Evolutionary conservation across 805 yeast genomes (phyloP).

Genomic region (Jamesozyma jinghongensis): DNA sequence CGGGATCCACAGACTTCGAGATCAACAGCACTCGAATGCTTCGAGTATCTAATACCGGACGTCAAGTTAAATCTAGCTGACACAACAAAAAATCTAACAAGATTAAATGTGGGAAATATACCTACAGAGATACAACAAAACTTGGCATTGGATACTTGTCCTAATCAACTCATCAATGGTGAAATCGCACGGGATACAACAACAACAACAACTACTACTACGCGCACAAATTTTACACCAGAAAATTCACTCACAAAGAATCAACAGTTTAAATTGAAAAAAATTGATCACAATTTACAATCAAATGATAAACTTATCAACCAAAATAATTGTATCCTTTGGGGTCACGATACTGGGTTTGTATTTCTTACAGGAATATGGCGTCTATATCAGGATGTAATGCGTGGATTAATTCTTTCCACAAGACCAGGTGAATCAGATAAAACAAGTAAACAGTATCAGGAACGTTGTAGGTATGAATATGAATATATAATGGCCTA

Average conservation of each 20-base stretch:
- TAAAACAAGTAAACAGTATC: background rate
- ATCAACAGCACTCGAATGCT: slow-evolving; percentile 20
- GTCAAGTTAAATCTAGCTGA: slow-evolving; percentile 2
- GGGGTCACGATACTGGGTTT: slow-evolving; percentile 80
- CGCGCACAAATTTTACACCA: too few relatives aligned
- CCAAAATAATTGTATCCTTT: slow-evolving; percentile 60
- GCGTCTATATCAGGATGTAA: slow-evolving; percentile 42
- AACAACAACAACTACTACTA: too few relatives aligned
- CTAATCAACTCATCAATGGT: slow-evolving; percentile 6
- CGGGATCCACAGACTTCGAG: background rate
- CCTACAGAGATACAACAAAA: slow-evolving; percentile 3
- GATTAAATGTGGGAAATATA: background rate
- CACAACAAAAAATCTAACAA: background rate
- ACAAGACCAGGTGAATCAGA: background rate
- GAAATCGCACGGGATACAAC: background rate
- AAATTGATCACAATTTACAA: slow-evolving; percentile 15
- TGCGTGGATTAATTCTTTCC: slow-evolving; percentile 19
- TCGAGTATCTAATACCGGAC: slow-evolving; percentile 25
- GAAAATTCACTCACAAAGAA: slow-evolving; percentile 19
- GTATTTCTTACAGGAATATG: slow-evolving; percentile 85
- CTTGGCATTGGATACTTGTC: slow-evolving; percentile 4
- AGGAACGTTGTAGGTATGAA: slow-evolving; percentile 11
- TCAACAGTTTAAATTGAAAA: slow-evolving; percentile 26
- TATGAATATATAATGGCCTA: slow-evolving; percentile 13
- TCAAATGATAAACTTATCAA: slow-evolving; percentile 17